Percentiles rank a stretch among this genome's conserved stretches.
Evolutionary conservation across 2,329 filamentous ascomycete species (phyloP).

Genomic region (Fusarium anthophilum): DNA sequence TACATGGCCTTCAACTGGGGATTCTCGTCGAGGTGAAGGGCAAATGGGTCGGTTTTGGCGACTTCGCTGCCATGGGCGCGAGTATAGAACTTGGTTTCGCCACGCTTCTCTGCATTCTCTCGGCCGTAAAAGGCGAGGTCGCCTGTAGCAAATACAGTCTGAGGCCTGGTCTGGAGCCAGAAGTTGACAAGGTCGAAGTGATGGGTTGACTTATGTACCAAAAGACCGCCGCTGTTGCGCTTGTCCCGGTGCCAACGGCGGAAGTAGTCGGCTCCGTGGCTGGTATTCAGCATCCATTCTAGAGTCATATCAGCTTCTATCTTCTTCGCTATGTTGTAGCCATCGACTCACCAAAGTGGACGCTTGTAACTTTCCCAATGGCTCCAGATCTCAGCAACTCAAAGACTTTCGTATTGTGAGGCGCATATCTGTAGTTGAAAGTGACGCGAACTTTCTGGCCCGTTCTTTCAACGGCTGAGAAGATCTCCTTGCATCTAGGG

Average conservation of each 20-base stretch:
- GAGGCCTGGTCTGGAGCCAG: conserved; percentile 65
- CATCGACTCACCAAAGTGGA: conserved; percentile 58
- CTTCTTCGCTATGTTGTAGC: fast-evolving
- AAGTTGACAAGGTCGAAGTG: conserved; percentile 73
- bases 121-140: conserved; percentile 68
- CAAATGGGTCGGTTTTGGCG: conserved; percentile 66
- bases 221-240: conserved; percentile 66
- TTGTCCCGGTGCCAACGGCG: conserved; percentile 71
- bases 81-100: conserved; percentile 60
- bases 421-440: conserved; percentile 73
- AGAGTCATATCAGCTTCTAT: not conserved
- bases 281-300: conserved; percentile 71
- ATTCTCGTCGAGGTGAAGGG: conserved; percentile 63
- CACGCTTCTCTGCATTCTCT: conserved; percentile 67
- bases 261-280: conserved; percentile 70
- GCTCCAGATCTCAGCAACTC: conserved; percentile 63
- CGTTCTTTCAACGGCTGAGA: conserved; percentile 39
- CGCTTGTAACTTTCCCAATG: conserved; percentile 65
- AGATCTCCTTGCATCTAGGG: conserved; percentile 62
- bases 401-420: conserved; percentile 70
- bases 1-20: conserved; percentile 67
- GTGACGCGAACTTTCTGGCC: conserved; percentile 63
- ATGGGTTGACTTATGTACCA: conserved; percentile 71
- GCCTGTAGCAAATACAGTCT: conserved; percentile 66
- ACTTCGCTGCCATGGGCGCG: conserved; percentile 60